Evolutionary conservation across 2,329 filamentous ascomycete species (phyloP), one percentile per base, ranked within the genome.

Genomic region (Alternaria panax): DNA sequence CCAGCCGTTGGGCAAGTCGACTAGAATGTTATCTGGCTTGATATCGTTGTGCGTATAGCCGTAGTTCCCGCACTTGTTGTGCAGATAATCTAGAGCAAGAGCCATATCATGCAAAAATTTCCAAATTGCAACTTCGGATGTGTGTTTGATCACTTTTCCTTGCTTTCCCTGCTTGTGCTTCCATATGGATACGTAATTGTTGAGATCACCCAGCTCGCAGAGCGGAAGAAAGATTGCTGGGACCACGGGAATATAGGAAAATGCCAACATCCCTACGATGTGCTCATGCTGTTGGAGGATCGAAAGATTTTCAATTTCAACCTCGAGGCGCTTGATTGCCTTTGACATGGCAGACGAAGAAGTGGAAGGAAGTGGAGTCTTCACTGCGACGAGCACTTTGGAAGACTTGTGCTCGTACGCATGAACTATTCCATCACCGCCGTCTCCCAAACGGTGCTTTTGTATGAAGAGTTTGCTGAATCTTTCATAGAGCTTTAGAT

Each of bases 21-120:
- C 87, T 2, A 98, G 87, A 69, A 95, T 95, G 75, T 98, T 98
- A 76, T 96, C 93, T 1, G 91, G 88, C 80, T 98, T 98, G 68
- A 98, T 82, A 73, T 98, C 95, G 30, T 93, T 93, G 74, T 98
- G 95, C 36, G 97, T 81, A 56, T 97, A 64, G 8, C 51, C 36
- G 7, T 57, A 41, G 1, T 24, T 28, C 14, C 46, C 36, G 25
- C 63, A 40, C 9, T 51, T 11, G 27, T 69, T 66, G 27, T 75
- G 72, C 3, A 76, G 18, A 40, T 59, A 63, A 24, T 71, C 41
- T 0, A 75, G 51, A 3, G 51, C 73, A 7, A 70, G 57, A n/a
- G 46, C 50, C 53, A 73, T 60, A 24, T 75, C 72, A 5, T 46
- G 48, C 12, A 74, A 54, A 9, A 72, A 34, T 51, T 75, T 76